phyloP scores from a whole-genome alignment of 345 rosid genomes.

The Erysimum cheiranthoides region DNA sequence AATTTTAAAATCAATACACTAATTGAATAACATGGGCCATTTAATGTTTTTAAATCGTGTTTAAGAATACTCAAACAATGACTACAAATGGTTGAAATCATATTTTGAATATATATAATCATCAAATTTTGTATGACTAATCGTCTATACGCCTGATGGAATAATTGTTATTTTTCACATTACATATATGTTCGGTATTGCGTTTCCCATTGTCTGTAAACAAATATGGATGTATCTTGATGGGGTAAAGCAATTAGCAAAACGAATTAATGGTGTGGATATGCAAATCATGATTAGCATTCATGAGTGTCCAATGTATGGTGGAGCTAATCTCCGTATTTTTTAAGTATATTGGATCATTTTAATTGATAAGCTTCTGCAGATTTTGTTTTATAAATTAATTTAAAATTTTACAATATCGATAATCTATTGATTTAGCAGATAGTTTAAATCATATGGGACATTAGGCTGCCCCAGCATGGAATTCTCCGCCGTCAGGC shows the following conservation, averaged over 20 bases:
- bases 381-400: constrained; percentile 24
- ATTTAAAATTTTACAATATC: background rate
- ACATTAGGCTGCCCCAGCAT: constrained; percentile 34
- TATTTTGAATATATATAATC: background rate
- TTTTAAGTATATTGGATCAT: constrained; percentile 23
- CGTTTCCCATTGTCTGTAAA: constrained; percentile 37
- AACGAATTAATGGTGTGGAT: constrained; percentile 33
- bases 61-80: constrained; percentile 35
- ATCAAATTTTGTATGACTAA: constrained; percentile 19
- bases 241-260: constrained; percentile 36
- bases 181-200: constrained; percentile 15
- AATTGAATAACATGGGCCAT: constrained; percentile 12
- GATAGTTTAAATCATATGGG: constrained; percentile 17
- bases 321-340: constrained; percentile 38
- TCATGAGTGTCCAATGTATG: constrained; percentile 39
- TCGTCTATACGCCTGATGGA: background rate
- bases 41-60: constrained; percentile 34
- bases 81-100: constrained; percentile 20
- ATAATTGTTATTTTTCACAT: background rate
- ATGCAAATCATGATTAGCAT: constrained; percentile 44
- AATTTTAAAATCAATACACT: background rate
- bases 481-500: constrained; percentile 42
- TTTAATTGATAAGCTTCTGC: constrained; percentile 2
- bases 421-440: constrained; percentile 10
- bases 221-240: constrained; percentile 36